A percentile compares a stretch with the other conserved stretches of the same genome.
Conservation (phyloP, 305 asterid genomes). For the Plantago rigida region DNA sequence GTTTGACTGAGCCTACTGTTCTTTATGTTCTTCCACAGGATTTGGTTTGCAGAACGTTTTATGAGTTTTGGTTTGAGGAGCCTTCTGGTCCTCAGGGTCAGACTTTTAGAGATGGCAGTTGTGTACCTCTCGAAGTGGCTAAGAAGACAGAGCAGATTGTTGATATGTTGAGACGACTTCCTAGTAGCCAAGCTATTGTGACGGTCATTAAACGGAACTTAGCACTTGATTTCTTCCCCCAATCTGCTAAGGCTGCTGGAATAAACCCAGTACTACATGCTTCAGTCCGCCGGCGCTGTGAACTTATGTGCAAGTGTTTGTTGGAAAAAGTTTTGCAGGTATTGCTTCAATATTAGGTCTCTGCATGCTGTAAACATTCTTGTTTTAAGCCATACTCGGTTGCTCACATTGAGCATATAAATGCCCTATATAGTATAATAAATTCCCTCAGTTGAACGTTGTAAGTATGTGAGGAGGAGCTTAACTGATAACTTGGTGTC, state of each 20-base stretch:
- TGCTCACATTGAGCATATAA: neutral
- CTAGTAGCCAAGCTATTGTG: constrained; percentile 70
- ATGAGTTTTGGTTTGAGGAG: constrained; percentile 99
- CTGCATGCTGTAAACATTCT: constrained; percentile 9
- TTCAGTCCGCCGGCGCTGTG: constrained; percentile 93
- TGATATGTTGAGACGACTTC: constrained; percentile 78
- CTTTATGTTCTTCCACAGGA: constrained; percentile 49
- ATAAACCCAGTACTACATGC: constrained; percentile 84
- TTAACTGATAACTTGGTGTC: too few relatives aligned
- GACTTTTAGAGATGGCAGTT: constrained; percentile 75
- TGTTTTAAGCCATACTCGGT: neutral
- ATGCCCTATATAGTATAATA: too few relatives aligned
- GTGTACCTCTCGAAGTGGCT: constrained; percentile 82
- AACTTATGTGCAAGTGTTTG: constrained; percentile 94
- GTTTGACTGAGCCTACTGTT: constrained; percentile 24
- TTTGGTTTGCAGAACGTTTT: constrained; percentile 95
- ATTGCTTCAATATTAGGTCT: constrained; percentile 26
- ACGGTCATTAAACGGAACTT: constrained; percentile 73
- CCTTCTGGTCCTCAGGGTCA: constrained; percentile 55
- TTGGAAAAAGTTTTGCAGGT: constrained; percentile 93
- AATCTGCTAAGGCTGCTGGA: constrained; percentile 96
- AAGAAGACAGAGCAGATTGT: constrained; percentile 93
- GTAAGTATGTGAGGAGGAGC: neutral
- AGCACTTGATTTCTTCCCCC: constrained; percentile 96
- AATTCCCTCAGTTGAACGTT: constrained; percentile 1